Percentiles rank a stretch among this genome's conserved stretches.
Conservation (phyloP, 306 rosid genomes). For the Glycine soja region DNA sequence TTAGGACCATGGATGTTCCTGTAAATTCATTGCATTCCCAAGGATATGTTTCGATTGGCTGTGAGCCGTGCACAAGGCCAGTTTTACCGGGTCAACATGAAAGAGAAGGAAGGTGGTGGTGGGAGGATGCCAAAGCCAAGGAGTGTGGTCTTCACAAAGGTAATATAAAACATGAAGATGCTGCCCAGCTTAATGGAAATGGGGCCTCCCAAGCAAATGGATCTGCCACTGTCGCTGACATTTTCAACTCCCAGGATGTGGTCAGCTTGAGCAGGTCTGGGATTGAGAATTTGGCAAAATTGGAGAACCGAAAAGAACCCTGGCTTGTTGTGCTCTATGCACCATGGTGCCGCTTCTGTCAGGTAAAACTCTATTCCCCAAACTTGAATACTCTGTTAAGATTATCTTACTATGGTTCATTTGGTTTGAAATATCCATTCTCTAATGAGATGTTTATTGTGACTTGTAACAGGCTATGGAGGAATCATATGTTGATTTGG, state of each 20-base stretch:
- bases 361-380: conserved; percentile 54
- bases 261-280: conserved; percentile 78
- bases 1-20: conserved; percentile 90
- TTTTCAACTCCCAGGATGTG: conserved; percentile 68
- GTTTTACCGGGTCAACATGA: conserved; percentile 98
- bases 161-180: conserved; percentile 71
- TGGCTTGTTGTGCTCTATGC: conserved; percentile 97
- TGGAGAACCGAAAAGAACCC: conserved; percentile 77
- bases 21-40: conserved; percentile 83
- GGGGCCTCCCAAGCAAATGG: conserved; percentile 51
- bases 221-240: conserved; percentile 59
- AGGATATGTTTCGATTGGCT: conserved; percentile 93
- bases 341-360: conserved; percentile 99
- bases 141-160: conserved; percentile 99
- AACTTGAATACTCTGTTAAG: conserved; percentile 1
- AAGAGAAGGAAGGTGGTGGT: conserved; percentile 99
- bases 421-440: conserved; percentile 17
- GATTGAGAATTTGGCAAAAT: conserved; percentile 77
- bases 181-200: conserved; percentile 56
- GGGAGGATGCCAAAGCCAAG: conserved; percentile 99
- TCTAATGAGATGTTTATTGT: conserved; percentile 2
- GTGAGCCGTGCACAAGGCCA: conserved; percentile 98
- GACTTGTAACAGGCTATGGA: conserved; percentile 80
- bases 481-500: conserved; percentile 79
- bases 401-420: not conserved